Conservation (phyloP, 495 filamentous ascomycete genomes). For the Xylona heveae region DNA sequence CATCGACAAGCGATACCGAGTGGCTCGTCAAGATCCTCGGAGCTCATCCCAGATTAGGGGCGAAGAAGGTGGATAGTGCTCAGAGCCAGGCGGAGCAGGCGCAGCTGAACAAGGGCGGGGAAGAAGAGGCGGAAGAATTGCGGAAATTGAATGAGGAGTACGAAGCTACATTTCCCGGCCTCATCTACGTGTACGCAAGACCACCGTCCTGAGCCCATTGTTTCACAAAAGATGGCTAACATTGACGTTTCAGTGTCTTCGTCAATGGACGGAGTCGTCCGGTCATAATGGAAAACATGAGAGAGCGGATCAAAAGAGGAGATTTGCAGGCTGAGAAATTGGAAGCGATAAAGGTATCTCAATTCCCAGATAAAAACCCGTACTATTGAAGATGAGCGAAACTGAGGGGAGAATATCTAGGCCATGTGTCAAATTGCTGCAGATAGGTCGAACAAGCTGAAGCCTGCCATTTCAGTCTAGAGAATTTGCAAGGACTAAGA, state of each 20-base stretch:
- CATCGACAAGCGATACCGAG: slow-evolving; percentile 27
- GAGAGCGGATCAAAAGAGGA: slow-evolving; percentile 44
- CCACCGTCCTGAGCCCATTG: not conserved
- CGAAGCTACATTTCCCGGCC: slow-evolving; percentile 52
- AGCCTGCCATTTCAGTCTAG: not conserved
- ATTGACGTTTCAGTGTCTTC: slow-evolving; percentile 36
- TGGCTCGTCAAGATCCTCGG: slow-evolving; percentile 51
- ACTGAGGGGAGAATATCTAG: no score
- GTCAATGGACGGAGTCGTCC: slow-evolving; percentile 61
- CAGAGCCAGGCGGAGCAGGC: slow-evolving; percentile 64
- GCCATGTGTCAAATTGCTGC: slow-evolving; percentile 56
- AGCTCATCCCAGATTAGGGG: slow-evolving; percentile 78
- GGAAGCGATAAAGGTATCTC: slow-evolving; percentile 54
- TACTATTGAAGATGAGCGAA: no score
- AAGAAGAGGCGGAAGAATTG: slow-evolving; percentile 14
- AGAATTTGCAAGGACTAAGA: no score
- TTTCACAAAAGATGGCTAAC: not conserved
- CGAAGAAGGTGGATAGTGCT: slow-evolving; percentile 53
- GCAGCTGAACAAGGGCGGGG: slow-evolving; percentile 29
- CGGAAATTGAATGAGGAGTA: slow-evolving; percentile 54
- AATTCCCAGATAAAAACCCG: no score
- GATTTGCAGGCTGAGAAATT: slow-evolving; percentile 44
- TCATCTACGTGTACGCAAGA: slow-evolving; percentile 3
- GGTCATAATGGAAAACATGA: slow-evolving; percentile 74
- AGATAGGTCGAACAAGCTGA: slow-evolving; percentile 33